Conservation (phyloP, 257 asterid genomes). For the Cruciata laevipes region DNA sequence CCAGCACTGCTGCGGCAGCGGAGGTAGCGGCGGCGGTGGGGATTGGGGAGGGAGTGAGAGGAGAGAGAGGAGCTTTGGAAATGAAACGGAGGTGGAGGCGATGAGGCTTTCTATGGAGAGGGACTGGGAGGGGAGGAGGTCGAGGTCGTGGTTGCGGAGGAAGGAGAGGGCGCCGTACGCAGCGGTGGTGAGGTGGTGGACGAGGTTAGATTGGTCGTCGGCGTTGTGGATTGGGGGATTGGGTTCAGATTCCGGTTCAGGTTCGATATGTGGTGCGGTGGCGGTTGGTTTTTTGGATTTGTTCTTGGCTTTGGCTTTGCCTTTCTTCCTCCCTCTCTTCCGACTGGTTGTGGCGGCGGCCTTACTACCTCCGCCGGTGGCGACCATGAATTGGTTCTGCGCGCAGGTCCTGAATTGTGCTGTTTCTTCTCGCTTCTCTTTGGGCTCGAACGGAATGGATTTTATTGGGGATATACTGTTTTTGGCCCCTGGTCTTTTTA, state of each 20-base stretch:
- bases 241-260: background rate
- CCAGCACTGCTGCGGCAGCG: slow-evolving; percentile 37
- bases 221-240: slow-evolving; percentile 7
- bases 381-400: slow-evolving; percentile 25
- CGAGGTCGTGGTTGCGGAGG: slow-evolving; percentile 69
- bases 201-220: slow-evolving; percentile 34
- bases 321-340: slow-evolving; percentile 18
- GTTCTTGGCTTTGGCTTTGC: slow-evolving; percentile 22
- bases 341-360: slow-evolving; percentile 6
- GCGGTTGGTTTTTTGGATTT: slow-evolving; percentile 19
- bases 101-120: slow-evolving; percentile 64
- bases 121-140: slow-evolving; percentile 65
- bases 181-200: slow-evolving; percentile 62
- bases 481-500: background rate
- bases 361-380: slow-evolving; percentile 26
- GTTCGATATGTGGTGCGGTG: background rate
- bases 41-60: slow-evolving; percentile 31
- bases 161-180: slow-evolving; percentile 56
- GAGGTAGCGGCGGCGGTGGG: slow-evolving; percentile 24
- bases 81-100: slow-evolving; percentile 58
- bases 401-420: background rate
- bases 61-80: slow-evolving; percentile 49
- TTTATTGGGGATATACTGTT: background rate
- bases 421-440: background rate
- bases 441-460: slow-evolving; percentile 4